Evolutionary conservation across 345 rosid species (phyloP), one percentile per base, ranked within the genome.

Genomic region (Salix purpurea): DNA sequence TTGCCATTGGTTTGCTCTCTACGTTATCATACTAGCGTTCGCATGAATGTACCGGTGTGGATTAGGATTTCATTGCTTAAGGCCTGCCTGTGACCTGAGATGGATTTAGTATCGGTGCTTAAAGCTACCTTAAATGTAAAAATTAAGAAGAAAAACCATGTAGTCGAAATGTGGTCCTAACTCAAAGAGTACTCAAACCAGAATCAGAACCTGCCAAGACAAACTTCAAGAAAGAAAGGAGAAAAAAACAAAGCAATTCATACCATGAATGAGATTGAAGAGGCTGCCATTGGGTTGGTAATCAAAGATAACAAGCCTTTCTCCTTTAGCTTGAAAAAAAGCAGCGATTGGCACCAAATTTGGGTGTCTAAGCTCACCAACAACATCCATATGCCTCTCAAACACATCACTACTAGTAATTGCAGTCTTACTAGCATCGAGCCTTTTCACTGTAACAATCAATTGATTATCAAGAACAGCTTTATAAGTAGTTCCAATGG

Each of bases 201-300:
- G 32, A 60, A 60, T 21, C 60, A 11, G 26, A 19, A 5, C 14
- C 40, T 30, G n/a, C 34, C 68, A 65, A 13, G 39, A 13, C 19
- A 65, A 65, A 65, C 15, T n/a, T 56, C 62, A n/a, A 65, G 68
- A 34, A 37, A 4, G 23, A 12, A 40, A n/a, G 19, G 19, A 52
- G 60, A 4, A 1, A 15, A 71, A 37, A 65, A 70, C 14, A 19
- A 40, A 6, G 30, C 28, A 46, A 30, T 91, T 91, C 99, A 30
- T 91, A 93, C 99, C 97, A 72, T 96, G 99, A 82, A 96, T 86
- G 81, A 96, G 98, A 84, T 87, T 91, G 87, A 82, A 90, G 83
- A 96, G 85, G 67, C 99, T 93, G 65, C 99, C 98, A 75, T 93
- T 93, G 10, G 94, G 90, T 80, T 92, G 97, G 80, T 91, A 93